A percentile compares a stretch with the other conserved stretches of the same genome.
Evolutionary conservation across 495 filamentous ascomycete species (phyloP).

Genomic region (Apiosordaria backusii): DNA sequence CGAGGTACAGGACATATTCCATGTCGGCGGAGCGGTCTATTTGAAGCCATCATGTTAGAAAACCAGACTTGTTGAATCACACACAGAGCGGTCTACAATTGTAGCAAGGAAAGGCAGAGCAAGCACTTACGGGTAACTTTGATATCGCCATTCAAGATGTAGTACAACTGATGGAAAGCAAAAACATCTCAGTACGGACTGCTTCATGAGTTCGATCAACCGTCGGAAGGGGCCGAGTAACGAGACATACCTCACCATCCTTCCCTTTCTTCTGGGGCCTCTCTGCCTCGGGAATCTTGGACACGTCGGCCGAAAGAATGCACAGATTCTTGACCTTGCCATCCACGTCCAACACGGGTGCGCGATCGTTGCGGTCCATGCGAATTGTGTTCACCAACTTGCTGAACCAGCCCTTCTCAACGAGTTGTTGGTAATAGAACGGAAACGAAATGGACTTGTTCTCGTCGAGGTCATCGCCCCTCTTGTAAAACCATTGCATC

Average conservation of each 20-base stretch:
- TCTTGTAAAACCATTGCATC: conserved; percentile 36
- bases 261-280: neutral
- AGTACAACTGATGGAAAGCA: conserved; percentile 26
- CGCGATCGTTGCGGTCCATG: neutral
- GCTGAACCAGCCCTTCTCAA: conserved; percentile 24
- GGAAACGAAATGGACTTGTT: conserved; percentile 26
- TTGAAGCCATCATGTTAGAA: neutral
- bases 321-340: neutral
- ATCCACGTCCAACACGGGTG: neutral
- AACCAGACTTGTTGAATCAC: no score
- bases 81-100: no score
- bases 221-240: no score
- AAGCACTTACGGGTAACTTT: conserved; percentile 30
- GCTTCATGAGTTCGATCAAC: no score
- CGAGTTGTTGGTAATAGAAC: conserved; percentile 24
- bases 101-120: neutral
- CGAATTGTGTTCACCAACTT: neutral
- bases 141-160: conserved; percentile 28
- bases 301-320: neutral
- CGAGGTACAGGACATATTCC: neutral
- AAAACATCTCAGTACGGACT: no score
- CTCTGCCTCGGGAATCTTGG: neutral
- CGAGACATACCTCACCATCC: neutral
- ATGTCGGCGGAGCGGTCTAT: neutral
- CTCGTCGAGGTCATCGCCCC: conserved; percentile 32